Evolutionary conservation across 1,284 basidiomycete species (phyloP), one percentile per base, ranked within the genome.

Genomic region (Earliella scabrosa): DNA sequence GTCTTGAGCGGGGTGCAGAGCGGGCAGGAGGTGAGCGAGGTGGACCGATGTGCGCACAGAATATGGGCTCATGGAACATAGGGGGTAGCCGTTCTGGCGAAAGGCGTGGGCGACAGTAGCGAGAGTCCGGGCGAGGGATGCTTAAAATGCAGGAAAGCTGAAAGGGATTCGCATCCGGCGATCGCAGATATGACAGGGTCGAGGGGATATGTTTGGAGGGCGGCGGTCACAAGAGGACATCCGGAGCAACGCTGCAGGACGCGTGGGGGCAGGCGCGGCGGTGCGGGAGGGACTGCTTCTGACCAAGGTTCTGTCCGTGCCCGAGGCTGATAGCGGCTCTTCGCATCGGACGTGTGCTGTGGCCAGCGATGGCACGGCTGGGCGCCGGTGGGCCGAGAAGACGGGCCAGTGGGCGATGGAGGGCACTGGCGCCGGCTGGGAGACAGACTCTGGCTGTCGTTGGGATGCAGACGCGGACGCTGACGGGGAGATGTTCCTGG

Each of bases 121-220:
- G 52, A 49, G 52, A 20, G 40, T 4, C 50, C 46, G 59, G 59
- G 55, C n/a, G 43, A 14, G 44, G 55, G 45, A 32, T 58, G 55
- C 59, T 61, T 26, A 43, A 58, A 46, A 36, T 10, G 59, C 56
- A 29, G 20, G 5, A 38, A 18, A 40, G 48, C 59, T 44, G 9
- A 36, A 20, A 20, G 29, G 8, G 59, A 61, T 61, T 61, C 59
- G 36, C 59, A 34, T 13, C 21, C 49, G 55, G 34, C 45, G 59
- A 61, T 61, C 50, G 34, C 18, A 44, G 27, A 26, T 21, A 35
- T 27, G 23, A 27, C 23, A 18, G 41, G 45, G 49, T 34, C 41
- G 44, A 35, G 49, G 46, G 13, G 24, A 38, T 29, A 2, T 43
- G 50, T 40, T 44, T 48, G 50, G 31, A 32, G 24, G 40, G 7